Evolutionary conservation across 352 stramenopile genomes (phyloP).

Genomic region (Phytopythium aichiense): DNA sequence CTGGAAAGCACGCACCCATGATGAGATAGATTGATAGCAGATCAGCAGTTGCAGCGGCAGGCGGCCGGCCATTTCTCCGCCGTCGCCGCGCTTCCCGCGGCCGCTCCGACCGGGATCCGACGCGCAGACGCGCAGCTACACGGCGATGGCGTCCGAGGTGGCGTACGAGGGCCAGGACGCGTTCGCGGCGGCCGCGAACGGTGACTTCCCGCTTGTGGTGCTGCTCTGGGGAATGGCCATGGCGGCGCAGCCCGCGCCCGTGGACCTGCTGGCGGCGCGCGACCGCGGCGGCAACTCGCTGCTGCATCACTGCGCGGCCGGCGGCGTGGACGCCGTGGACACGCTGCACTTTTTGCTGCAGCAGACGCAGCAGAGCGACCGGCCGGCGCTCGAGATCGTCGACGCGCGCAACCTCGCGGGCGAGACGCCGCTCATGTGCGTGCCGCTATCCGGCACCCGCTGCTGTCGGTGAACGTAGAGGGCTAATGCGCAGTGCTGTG

Average conservation of each 20-base stretch:
- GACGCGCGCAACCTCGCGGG: slow-evolving; percentile 49
- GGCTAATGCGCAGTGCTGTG: slow-evolving; percentile 7
- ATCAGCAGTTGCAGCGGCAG: too few species aligned
- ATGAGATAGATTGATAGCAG: too few species aligned
- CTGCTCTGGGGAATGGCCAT: slow-evolving; percentile 84
- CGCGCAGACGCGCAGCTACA: background rate
- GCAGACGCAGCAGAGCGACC: slow-evolving; percentile 39
- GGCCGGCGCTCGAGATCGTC: slow-evolving; percentile 26
- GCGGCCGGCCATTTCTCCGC: background rate
- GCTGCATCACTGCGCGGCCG: slow-evolving; percentile 59
- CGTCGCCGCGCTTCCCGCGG: background rate
- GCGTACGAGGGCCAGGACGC: slow-evolving; percentile 71
- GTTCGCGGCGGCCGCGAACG: slow-evolving; percentile 70
- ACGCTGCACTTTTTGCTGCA: slow-evolving; percentile 83
- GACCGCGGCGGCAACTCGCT: slow-evolving; percentile 53
- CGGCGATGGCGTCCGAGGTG: slow-evolving; percentile 51
- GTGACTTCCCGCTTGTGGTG: slow-evolving; percentile 82
- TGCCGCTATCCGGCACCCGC: background rate
- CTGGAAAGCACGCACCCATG: too few species aligned
- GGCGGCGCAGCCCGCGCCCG: slow-evolving; percentile 45
- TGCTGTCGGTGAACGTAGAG: background rate
- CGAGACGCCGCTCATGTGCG: slow-evolving; percentile 76
- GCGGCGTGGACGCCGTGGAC: slow-evolving; percentile 39
- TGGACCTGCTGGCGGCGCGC: slow-evolving; percentile 41
- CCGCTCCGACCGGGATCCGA: too few species aligned